Evolutionary conservation across 2,329 filamentous ascomycete species (phyloP).

Genomic region (Trichophyton equinum): DNA sequence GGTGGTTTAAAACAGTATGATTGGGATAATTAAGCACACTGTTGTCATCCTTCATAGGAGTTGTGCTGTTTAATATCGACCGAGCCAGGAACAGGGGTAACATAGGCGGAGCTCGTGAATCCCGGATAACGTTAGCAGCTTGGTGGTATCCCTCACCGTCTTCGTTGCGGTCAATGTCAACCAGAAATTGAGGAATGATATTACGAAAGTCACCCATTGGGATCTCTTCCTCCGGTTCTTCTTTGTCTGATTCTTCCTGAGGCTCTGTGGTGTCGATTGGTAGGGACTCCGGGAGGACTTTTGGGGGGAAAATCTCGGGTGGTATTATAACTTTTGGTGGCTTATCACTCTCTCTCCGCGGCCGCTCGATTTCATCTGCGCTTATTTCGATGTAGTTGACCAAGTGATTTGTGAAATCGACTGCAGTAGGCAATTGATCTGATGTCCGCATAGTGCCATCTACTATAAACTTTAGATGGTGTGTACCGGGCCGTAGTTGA

Average conservation of each 20-base stretch:
- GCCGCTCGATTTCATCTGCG: slow-evolving; percentile 45
- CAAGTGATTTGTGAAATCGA: slow-evolving; percentile 94
- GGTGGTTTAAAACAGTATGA: slow-evolving; percentile 89
- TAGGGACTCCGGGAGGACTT: slow-evolving; percentile 29
- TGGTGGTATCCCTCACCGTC: slow-evolving; percentile 62
- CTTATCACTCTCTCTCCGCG: slow-evolving; percentile 26
- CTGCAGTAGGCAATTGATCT: slow-evolving; percentile 76
- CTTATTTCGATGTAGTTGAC: slow-evolving; percentile 97
- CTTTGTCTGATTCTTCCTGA: slow-evolving; percentile 35
- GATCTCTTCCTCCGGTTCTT: slow-evolving; percentile 44
- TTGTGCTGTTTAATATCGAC: slow-evolving; percentile 82
- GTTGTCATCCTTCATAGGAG: slow-evolving; percentile 93
- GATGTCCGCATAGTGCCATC: slow-evolving; percentile 89
- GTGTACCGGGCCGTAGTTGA: slow-evolving; percentile 79
- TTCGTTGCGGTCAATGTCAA: slow-evolving; percentile 75
- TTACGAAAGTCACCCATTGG: slow-evolving; percentile 51
- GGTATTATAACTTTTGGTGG: slow-evolving; percentile 24
- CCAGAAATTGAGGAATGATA: slow-evolving; percentile 69
- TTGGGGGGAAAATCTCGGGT: slow-evolving; percentile 32
- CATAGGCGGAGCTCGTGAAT: slow-evolving; percentile 69
- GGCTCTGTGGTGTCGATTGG: slow-evolving; percentile 17
- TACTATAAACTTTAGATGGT: slow-evolving; percentile 92
- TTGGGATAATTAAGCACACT: slow-evolving; percentile 95
- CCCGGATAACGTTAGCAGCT: slow-evolving; percentile 61
- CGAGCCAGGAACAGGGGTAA: slow-evolving; percentile 86